phyloP scores from a whole-genome alignment of 2,329 filamentous ascomycete genomes.

The Penicillium hesseltinei region DNA sequence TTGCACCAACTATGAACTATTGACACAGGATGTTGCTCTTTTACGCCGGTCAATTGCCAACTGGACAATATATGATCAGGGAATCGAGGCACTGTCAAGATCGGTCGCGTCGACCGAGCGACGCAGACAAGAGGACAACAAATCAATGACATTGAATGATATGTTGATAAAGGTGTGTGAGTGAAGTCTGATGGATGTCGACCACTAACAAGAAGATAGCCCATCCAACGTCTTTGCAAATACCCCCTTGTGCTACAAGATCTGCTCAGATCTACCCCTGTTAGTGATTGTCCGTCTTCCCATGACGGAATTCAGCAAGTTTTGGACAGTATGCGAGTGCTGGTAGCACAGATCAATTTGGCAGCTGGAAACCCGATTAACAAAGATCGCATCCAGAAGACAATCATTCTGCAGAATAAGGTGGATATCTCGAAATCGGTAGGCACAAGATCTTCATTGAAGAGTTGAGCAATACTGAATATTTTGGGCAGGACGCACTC shows the following conservation, averaged over 20 bases:
- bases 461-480: background rate
- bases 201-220: slow-evolving; percentile 52
- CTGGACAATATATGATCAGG: slow-evolving; percentile 79
- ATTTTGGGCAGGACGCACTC: slow-evolving; percentile 24
- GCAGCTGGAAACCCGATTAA: slow-evolving; percentile 74
- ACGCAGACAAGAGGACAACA: slow-evolving; percentile 62
- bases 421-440: slow-evolving; percentile 73
- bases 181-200: slow-evolving; percentile 3
- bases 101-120: slow-evolving; percentile 69
- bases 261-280: slow-evolving; percentile 76
- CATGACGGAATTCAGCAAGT: slow-evolving; percentile 77
- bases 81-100: slow-evolving; percentile 77
- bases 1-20: slow-evolving; percentile 81
- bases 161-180: slow-evolving; percentile 76
- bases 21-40: slow-evolving; percentile 72
- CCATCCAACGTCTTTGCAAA: slow-evolving; percentile 86
- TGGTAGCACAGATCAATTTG: slow-evolving; percentile 76
- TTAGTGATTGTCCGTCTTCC: slow-evolving; percentile 78
- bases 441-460: slow-evolving; percentile 25
- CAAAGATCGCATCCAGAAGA: slow-evolving; percentile 71
- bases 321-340: slow-evolving; percentile 68
- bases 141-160: slow-evolving; percentile 78
- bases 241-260: slow-evolving; percentile 87
- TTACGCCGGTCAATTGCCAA: slow-evolving; percentile 66
- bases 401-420: slow-evolving; percentile 80